Evolutionary conservation across 2,329 filamentous ascomycete genomes (phyloP), one percentile per base, ranked within the genome.

Genomic region (Cercospora sojina): DNA sequence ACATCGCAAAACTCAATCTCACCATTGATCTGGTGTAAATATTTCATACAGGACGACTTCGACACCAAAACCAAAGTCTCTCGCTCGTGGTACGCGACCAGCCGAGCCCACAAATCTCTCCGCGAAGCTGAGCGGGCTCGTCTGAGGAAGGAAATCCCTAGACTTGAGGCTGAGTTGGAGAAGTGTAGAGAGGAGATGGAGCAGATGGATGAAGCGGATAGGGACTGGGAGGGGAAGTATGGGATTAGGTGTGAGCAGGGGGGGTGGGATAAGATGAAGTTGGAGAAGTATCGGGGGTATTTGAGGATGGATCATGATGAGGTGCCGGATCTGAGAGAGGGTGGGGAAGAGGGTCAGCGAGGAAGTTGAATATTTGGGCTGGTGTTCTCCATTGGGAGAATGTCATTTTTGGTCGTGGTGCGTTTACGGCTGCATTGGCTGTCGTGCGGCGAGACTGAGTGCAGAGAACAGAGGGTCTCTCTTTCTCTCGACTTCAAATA

Each of bases 251-350:
- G 53, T 35, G 53, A 57, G 53, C 53, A 57, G 27, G 53, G 53
- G 3, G 53, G 35, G 29, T 57, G 31, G 27, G 53, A 57, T 23
- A 2, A 3, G 27, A 35, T 57, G 53, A 57, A 57, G 29, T 57
- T 57, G 53, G 53, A 57, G 27, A 57, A 57, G 53, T 57, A 16
- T 57, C 10, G 53, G 27, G 53, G 53, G 31, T 57, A 20, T 35
- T 23, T 57, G 53, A 57, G 31, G 29, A 32, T 57, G 53, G 53
- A 57, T n/a, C 53, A 57, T 57, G 53, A 57, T 35, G 53, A 57
- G 53, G 53, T 57, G 53, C 53, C 53, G 31, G 53, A 57, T 57
- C 35, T 57, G 53, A 27, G 27, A 27, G 53, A 51, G 29, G 20
- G 49, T 8, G 16, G 18, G n/a, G 27, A 27, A 25, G 49, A 18